Percentiles rank a stretch among this genome's conserved stretches.
Evolutionary conservation across 495 filamentous ascomycete species (phyloP).

Genomic region (Lophiostoma macrostomum): DNA sequence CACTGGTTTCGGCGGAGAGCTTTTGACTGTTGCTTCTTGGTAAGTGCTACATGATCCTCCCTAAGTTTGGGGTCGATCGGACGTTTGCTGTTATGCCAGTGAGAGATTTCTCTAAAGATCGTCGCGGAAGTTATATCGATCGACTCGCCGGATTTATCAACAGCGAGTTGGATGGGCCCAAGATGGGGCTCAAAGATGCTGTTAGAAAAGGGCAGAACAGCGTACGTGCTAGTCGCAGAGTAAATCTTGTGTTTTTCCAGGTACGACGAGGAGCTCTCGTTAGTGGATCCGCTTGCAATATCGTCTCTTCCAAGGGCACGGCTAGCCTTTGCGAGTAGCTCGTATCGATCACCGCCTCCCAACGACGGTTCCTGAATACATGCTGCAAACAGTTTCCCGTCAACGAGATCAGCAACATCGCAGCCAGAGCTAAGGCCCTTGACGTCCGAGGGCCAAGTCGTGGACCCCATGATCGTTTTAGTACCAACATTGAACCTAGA

Average conservation of each 20-base stretch:
- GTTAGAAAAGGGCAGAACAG: conserved; percentile 61
- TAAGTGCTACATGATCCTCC: conserved; percentile 18
- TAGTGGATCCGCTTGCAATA: not conserved
- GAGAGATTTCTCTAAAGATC: conserved; percentile 57
- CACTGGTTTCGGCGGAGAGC: conserved; percentile 49
- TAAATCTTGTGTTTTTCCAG: conserved; percentile 19
- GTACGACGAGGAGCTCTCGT: too few species aligned
- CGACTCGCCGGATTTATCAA: conserved; percentile 34
- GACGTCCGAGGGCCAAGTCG: conserved; percentile 18
- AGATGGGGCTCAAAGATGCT: conserved; percentile 59
- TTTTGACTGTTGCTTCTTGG: conserved; percentile 31
- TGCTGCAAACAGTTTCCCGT: conserved; percentile 57
- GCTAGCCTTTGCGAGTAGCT: conserved; percentile 18
- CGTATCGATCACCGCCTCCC: not conserved
- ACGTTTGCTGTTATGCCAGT: conserved; percentile 64
- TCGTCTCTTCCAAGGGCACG: not conserved
- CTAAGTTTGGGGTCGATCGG: conserved; percentile 43
- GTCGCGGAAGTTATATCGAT: conserved; percentile 22
- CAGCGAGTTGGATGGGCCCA: conserved; percentile 48
- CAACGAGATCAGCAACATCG: conserved; percentile 62
- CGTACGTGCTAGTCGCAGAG: too few species aligned
- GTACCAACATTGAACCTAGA: conserved; percentile 3
- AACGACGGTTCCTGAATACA: conserved; percentile 8
- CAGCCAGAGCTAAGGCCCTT: conserved; percentile 28
- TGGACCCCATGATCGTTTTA: conserved; percentile 3